These are phyloP conservation scores for Detonula confervacea DNA, from an alignment of 352 stramenopile species.

Conservation along the genomic window DNA sequence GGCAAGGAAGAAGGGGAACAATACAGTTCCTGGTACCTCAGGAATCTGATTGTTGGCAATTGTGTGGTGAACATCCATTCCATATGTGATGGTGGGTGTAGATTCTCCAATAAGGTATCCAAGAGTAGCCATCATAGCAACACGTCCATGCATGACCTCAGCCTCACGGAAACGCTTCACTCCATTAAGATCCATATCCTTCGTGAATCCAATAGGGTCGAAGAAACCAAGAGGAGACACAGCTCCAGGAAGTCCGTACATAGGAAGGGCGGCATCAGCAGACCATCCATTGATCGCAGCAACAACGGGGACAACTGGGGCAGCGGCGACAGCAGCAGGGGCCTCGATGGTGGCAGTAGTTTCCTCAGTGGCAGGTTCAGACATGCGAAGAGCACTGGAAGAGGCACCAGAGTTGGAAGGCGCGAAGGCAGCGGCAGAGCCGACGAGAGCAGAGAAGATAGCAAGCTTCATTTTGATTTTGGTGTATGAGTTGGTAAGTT, in stretches of 20 bases:
- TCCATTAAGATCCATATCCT: conserved; percentile 53
- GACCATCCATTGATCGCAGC: conserved; percentile 66
- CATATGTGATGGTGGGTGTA: too few relatives aligned
- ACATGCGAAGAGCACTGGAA: neutral
- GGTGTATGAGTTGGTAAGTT: neutral
- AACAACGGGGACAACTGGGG: neutral
- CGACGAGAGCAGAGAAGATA: conserved; percentile 13
- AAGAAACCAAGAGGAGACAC: conserved; percentile 64
- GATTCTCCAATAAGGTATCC: conserved; percentile 63
- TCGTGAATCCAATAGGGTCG: conserved; percentile 54
- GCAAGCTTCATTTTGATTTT: conserved; percentile 44
- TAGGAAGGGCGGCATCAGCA: conserved; percentile 40
- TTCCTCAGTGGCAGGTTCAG: neutral
- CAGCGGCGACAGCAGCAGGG: conserved; percentile 11
- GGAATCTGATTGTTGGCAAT: too few relatives aligned
- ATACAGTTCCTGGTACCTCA: too few relatives aligned
- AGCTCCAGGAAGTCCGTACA: conserved; percentile 68
- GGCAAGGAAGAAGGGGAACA: too few relatives aligned
- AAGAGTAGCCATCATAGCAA: conserved; percentile 69
- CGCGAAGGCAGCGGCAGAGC: conserved; percentile 5
- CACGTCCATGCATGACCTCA: conserved; percentile 69
- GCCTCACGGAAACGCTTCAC: conserved; percentile 66
- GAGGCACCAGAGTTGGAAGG: neutral
- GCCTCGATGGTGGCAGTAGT: neutral
- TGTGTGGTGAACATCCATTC: too few relatives aligned